phyloP scores from a whole-genome alignment of 805 yeast genomes.

The Myxozyma nipponensis region DNA sequence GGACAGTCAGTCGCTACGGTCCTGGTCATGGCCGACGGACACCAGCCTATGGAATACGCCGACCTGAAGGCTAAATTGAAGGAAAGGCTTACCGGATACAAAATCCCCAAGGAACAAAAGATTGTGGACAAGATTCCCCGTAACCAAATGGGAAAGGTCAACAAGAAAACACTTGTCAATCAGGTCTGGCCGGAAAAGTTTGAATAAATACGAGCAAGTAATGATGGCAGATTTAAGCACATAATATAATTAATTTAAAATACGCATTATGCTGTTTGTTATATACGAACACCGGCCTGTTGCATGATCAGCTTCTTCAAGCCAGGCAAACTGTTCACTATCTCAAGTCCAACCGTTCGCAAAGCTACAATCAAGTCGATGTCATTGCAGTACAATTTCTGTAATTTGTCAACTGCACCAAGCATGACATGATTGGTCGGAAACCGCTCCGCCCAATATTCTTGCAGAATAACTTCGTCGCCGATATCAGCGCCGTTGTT shows the following conservation, averaged over 20 bases:
- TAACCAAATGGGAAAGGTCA: conserved; percentile 38
- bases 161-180: conserved; percentile 27
- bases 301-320: conserved; percentile 68
- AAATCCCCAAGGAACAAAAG: conserved; percentile 34
- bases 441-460: conserved; percentile 79
- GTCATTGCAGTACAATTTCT: conserved; percentile 77
- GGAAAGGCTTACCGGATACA: conserved; percentile 33
- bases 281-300: conserved; percentile 39
- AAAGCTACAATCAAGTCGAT: conserved; percentile 67
- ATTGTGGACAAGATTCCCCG: conserved; percentile 35
- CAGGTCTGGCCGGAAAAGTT: conserved; percentile 29
- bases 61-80: conserved; percentile 31
- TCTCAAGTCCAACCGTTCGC: conserved; percentile 71
- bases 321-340: conserved; percentile 58
- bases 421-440: conserved; percentile 73
- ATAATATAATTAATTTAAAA: no score
- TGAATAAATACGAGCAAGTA: background rate
- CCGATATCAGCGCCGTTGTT: conserved; percentile 88
- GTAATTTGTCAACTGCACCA: conserved; percentile 88
- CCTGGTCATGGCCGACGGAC: conserved; percentile 26
- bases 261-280: background rate
- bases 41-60: conserved; percentile 17
- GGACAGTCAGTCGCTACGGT: conserved; percentile 38
- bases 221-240: background rate
- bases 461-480: conserved; percentile 70